Evolutionary conservation across 2,329 filamentous ascomycete genomes (phyloP), one percentile per base, ranked within the genome.

Genomic region (Apiospora aurea): DNA sequence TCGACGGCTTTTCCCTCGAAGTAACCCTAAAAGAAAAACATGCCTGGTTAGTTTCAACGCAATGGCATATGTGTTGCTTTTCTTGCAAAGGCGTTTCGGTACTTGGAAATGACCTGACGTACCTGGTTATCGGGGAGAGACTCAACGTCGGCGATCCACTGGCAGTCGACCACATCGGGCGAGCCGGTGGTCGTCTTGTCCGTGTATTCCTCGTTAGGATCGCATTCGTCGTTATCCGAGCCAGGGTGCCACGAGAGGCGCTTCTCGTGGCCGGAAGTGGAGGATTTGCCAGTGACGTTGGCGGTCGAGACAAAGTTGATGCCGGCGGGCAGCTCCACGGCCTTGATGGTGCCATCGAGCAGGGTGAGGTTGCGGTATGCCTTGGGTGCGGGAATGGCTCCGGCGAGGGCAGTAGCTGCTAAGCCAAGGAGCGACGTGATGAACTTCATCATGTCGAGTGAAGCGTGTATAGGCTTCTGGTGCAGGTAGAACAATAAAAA

Each of bases 121-220:
- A 69, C 68, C 68, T 69, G 44, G 47, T 69, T 53, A 16, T 49
- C 34, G 44, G 68, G 44, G 43, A 18, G 43, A 29, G 41, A 68
- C 16, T 46, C 68, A 18, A 38, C 34, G 18, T 49, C 68, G 18
- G 68, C 68, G 6, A 69, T 51, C 46, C 26, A 49, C 10, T 41
- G 11, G 44, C 68, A 69, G 34, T 69, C 68, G 10, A 5, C 26
- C 18, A 69, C 46, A 5, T 11, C 2, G 21, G 68, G 68, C 10
- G 68, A 69, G 29, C 68, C 21, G 1, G 4, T 24, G 18, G 68
- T 57, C 1, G 68, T 53, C 68, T 69, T 69, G 18, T 69, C 68
- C 3, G n/a, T 24, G 26, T 34, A 51, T 14, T n/a, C 16, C 18
- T 53, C 13, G 46, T 53, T 41, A 29, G 5, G 2, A 0, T 24